Conservation (phyloP, 2,329 filamentous ascomycete species). For the Beauveria rudraprayagi region DNA sequence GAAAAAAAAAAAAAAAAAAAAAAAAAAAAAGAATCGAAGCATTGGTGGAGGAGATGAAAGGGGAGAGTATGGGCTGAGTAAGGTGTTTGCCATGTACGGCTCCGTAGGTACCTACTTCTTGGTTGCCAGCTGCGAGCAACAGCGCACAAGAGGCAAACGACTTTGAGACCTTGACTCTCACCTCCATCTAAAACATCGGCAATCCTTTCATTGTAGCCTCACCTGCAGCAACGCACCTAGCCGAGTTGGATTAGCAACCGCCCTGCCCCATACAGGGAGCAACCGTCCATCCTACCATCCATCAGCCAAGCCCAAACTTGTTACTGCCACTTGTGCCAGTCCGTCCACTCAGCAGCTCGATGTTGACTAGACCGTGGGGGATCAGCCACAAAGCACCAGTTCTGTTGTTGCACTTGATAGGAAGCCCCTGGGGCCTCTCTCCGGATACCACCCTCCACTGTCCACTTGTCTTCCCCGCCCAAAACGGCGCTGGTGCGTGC, state of each 20-base stretch:
- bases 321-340: not conserved
- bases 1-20: not conserved
- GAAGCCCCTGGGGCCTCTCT: constrained; percentile 4
- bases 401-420: constrained; percentile 8
- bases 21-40: not conserved
- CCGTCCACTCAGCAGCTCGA: constrained; percentile 5
- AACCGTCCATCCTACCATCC: constrained; percentile 10
- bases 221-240: not conserved
- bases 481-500: constrained; percentile 4
- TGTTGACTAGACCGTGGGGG: not conserved
- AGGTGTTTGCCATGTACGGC: not conserved
- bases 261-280: constrained; percentile 8
- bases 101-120: not conserved
- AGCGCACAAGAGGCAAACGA: not conserved
- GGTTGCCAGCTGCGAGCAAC: not conserved
- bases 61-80: not conserved
- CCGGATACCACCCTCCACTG: constrained; percentile 13
- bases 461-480: constrained; percentile 5
- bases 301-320: not conserved
- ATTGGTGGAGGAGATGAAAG: constrained; percentile 1
- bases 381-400: constrained; percentile 7
- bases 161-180: not conserved
- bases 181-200: not conserved
- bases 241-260: not conserved
- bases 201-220: constrained; percentile 7